phyloP scores from a whole-genome alignment of 2,329 filamentous ascomycete genomes.

The Aplosporella prunicola region DNA sequence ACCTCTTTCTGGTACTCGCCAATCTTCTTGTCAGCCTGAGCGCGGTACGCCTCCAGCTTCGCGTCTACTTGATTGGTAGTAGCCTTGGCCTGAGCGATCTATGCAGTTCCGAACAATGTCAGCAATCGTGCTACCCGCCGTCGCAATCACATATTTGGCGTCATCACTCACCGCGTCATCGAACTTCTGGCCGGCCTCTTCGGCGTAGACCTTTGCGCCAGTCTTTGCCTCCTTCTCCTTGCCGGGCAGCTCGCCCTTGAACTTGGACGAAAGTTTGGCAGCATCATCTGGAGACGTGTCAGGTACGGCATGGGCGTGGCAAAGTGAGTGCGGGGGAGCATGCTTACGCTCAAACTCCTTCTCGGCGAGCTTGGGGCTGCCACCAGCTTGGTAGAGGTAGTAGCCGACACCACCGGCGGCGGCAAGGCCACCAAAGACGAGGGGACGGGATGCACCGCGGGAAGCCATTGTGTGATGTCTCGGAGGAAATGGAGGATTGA shows the following conservation, averaged over 20 bases:
- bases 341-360: constrained; percentile 73
- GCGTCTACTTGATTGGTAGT: constrained; percentile 55
- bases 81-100: constrained; percentile 31
- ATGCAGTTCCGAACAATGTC: constrained; percentile 1
- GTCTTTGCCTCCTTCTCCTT: constrained; percentile 54
- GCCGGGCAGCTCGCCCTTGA: constrained; percentile 58
- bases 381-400: constrained; percentile 84
- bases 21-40: constrained; percentile 51
- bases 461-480: constrained; percentile 8
- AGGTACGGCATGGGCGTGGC: constrained; percentile 13
- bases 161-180: constrained; percentile 48
- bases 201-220: constrained; percentile 44
- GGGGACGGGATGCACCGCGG: constrained; percentile 2
- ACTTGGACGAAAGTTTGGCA: constrained; percentile 54
- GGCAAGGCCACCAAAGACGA: constrained; percentile 2
- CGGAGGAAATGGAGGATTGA: background rate
- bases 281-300: constrained; percentile 56
- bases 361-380: constrained; percentile 71
- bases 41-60: constrained; percentile 44
- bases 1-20: constrained; percentile 58
- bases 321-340: background rate
- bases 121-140: background rate
- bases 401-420: constrained; percentile 55
- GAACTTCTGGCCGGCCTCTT: constrained; percentile 41
- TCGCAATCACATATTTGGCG: constrained; percentile 32